Percentiles rank a stretch among this genome's conserved stretches.
phyloP scores from a whole-genome alignment of 257 asterid genomes.

The Lantana camara region DNA sequence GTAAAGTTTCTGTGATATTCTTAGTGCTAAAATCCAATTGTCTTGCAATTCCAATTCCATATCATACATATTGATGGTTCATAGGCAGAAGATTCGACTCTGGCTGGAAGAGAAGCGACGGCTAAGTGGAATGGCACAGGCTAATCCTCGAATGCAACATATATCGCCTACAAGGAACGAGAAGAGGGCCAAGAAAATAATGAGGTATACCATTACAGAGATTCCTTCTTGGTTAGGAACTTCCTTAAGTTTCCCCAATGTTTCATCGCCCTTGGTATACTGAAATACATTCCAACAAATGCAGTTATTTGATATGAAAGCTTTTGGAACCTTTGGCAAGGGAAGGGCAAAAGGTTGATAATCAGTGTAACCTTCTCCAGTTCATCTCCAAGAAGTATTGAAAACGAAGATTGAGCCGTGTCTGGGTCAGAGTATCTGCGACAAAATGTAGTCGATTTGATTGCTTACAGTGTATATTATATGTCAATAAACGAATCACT shows the following conservation, averaged over 20 bases:
- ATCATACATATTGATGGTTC: too few relatives aligned
- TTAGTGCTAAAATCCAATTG: too few relatives aligned
- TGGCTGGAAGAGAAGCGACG: too few relatives aligned
- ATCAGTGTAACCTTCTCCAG: conserved; percentile 8
- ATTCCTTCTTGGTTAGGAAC: conserved; percentile 94
- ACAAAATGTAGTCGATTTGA: conserved; percentile 27
- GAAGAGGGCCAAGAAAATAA: conserved; percentile 12
- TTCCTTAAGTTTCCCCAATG: conserved; percentile 85
- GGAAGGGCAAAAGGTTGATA: conserved; percentile 14
- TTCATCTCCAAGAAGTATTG: conserved; percentile 91
- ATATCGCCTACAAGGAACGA: not conserved
- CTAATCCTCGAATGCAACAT: too few relatives aligned
- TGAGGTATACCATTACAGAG: conserved; percentile 76
- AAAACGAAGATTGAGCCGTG: conserved; percentile 91
- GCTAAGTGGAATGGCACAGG: too few relatives aligned
- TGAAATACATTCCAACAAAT: conserved; percentile 36
- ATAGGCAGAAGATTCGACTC: too few relatives aligned
- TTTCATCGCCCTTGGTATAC: conserved; percentile 96
- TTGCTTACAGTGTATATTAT: too few relatives aligned
- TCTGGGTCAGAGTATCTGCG: conserved; percentile 78
- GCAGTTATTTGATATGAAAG: conserved; percentile 15
- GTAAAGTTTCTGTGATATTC: too few relatives aligned
- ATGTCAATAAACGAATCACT: not conserved
- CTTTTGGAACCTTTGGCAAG: not conserved
- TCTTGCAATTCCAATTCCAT: too few relatives aligned